Base-by-base conservation (phyloP, 2,329 filamentous ascomycete species). In the Dactylellina drechsleri region DNA sequence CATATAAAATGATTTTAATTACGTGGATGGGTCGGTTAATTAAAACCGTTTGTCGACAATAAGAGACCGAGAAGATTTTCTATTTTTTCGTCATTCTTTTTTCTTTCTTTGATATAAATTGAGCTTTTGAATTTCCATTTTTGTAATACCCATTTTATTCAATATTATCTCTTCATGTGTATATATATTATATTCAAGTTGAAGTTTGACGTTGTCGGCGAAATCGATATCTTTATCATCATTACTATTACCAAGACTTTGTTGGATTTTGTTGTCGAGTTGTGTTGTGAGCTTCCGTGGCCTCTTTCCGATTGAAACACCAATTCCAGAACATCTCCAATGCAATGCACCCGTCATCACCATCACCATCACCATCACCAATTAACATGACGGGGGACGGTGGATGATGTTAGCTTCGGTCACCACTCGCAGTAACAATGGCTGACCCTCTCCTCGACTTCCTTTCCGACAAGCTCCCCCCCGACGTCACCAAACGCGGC, bases 391-490 rank as follows among this genome's bases (percentile, higher is more conserved):
- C 31, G 6, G 31, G 23, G 31, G 6, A 36, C 31, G 31, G 31
- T 23, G 23, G 23, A 23, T 23, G 23, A 23, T 23, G 23, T 23
- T 23, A 23, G 23, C 23, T 23, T 23, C 15, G 23, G n/a, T 36
- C 3, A 28, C 4, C 23, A 36, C 49, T 4, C 53, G 20, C 15
- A 15, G 52, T 18, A 45, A 62, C 56, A 67, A 76, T 76, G 72
- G 66, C 72, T 20, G 72, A 76, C 59, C 65, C 72, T 5, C 72
- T 76, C 40, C 66, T 76, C 54, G 72, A 76, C 45, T 76, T 68
- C 47, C 72, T 76, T 26, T 62, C 72, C 59, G 72, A 76, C 45
- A 47, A 47, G 18, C 72, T 76, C 15, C 65, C 72, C 1, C 53
- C 65, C 10, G 66, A 64, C 3, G 53, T 76, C 10, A 70, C 65